Evolutionary conservation across 208 protist species (phyloP), one percentile per base, ranked within the genome.

Genomic region (Novymonas esmeraldas): DNA sequence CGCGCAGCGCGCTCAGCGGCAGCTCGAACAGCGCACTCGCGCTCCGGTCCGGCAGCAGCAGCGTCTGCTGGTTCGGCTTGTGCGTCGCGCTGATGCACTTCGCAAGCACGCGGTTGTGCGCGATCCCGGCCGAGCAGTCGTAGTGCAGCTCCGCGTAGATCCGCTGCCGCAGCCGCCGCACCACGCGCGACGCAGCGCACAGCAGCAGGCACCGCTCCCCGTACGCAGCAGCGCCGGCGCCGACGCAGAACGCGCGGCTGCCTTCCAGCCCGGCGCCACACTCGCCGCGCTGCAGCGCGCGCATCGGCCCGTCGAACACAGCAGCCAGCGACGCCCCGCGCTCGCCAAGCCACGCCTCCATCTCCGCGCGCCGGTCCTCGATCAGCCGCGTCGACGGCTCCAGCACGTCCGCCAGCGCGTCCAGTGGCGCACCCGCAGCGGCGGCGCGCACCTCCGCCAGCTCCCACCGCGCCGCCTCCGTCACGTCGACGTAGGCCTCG

Each of bases 401-500:
- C 67, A 90, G 28, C 73, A 95, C 71, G 62, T 87, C 78, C 34
- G 55, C 26, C 49, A 87, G 66, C 20, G 78, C 56, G 34, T 70
- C 73, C 36, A 81, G 45, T 33, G 38, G 26, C 31, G 61, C 62
- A 58, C 57, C 41, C 26, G 20, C 31, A 29, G 55, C 56, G 50
- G 61, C 61, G n/a, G 73, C 42, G 11, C 63, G 67, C 41, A 87
- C 24, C 36, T 59, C 52, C 28, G 51, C 74, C 46, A 91, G 68
- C 70, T 92, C 77, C 50, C 26, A 11, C 29, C 61, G 46, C 33
- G 89, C 91, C 13, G 86, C 84, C 60, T 71, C 74, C 5, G 90
- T 95, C 11, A 95, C 81, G 48, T 98, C 94, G 3, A 98, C 59
- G 68, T 84, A 97, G 13, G 85, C 90, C 73, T 98, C 94, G 73